A percentile compares a stretch with the other conserved stretches of the same genome.
These are phyloP conservation scores for Trichomonas gallinae DNA, from an alignment of 208 protist genomes.

Conservation along the genomic window DNA sequence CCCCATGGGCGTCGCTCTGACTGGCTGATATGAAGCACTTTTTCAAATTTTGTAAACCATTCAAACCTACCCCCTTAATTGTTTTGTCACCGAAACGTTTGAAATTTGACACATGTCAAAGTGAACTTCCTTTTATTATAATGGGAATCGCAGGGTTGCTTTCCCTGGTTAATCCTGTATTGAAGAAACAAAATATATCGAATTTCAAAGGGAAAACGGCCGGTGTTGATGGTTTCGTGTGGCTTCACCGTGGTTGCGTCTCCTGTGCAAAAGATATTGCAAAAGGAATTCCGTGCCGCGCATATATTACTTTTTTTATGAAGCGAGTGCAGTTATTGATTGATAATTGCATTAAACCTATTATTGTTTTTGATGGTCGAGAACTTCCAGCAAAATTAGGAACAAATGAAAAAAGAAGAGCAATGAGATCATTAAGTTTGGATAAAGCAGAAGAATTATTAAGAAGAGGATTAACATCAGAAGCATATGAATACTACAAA, in stretches of 20 bases:
- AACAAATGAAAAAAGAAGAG: slow-evolving; percentile 55
- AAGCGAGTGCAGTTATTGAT: slow-evolving; percentile 53
- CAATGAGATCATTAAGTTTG: not conserved
- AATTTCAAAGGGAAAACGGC: slow-evolving; percentile 49
- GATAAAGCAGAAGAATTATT: slow-evolving; percentile 21
- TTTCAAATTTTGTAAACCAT: too few species aligned
- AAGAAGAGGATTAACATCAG: slow-evolving; percentile 37
- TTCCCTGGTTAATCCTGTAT: slow-evolving; percentile 2
- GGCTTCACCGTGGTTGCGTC: slow-evolving; percentile 56
- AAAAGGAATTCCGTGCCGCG: slow-evolving; percentile 28
- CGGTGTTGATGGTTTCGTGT: slow-evolving; percentile 61
- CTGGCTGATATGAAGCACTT: too few species aligned
- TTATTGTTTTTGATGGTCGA: slow-evolving; percentile 74
- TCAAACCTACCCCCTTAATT: too few species aligned
- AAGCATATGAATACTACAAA: slow-evolving; percentile 50
- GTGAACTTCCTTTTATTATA: too few species aligned
- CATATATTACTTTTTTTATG: slow-evolving; percentile 49
- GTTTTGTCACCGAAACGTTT: too few species aligned
- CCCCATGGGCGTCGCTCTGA: too few species aligned
- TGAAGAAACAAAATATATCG: slow-evolving; percentile 28
- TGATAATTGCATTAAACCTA: slow-evolving; percentile 48
- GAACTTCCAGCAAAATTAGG: slow-evolving; percentile 56
- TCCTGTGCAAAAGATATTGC: slow-evolving; percentile 53
- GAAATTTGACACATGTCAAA: too few species aligned
- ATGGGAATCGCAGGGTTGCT: slow-evolving; percentile 60